Conservation (phyloP, 352 stramenopile species). For the Pythium dissotocum region DNA sequence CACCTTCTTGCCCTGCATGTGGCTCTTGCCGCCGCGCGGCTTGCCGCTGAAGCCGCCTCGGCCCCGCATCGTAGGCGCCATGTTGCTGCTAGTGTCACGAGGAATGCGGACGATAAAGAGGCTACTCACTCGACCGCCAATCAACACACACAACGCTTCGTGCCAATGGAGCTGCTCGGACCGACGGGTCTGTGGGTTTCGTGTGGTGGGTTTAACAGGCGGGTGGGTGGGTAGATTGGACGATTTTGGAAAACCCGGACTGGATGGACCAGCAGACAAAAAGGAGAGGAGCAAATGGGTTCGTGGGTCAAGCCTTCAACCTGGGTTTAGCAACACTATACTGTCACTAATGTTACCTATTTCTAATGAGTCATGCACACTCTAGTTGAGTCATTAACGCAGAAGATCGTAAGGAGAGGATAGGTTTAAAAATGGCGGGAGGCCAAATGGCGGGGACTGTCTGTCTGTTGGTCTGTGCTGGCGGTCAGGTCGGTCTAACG, state of each 20-base stretch:
- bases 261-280: neutral
- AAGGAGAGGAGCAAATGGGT: conserved; percentile 23
- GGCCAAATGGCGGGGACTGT: conserved; percentile 21
- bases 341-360: neutral
- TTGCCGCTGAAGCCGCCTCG: neutral
- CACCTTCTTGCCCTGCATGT: conserved; percentile 19
- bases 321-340: conserved; percentile 7
- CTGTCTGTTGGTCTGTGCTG: neutral
- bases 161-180: conserved; percentile 14
- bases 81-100: neutral
- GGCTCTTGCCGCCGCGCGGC: conserved; percentile 11
- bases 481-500: neutral
- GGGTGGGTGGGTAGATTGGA: neutral
- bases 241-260: neutral
- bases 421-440: conserved; percentile 24
- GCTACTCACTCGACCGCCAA: conserved; percentile 4
- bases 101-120: neutral
- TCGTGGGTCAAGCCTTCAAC: conserved; percentile 27
- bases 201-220: neutral
- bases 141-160: conserved; percentile 27
- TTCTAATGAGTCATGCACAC: neutral
- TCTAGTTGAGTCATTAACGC: conserved; percentile 3
- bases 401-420: conserved; percentile 13
- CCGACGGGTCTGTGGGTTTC: conserved; percentile 23
- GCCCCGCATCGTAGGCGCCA: conserved; percentile 17